phyloP scores from a whole-genome alignment of 805 yeast species.

The Kockiozyma suomiensis region DNA sequence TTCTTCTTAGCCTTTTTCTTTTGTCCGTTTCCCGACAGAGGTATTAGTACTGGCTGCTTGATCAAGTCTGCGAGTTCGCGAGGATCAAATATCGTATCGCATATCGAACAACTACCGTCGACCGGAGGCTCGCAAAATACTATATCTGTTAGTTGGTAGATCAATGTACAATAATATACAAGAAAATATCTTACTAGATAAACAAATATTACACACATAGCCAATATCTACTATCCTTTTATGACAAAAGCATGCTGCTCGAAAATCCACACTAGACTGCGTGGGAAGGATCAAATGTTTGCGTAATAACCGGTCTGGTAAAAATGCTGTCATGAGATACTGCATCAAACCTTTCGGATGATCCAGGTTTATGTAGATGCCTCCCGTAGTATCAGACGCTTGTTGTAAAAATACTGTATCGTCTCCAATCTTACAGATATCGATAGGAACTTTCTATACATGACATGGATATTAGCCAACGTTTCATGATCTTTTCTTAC shows the following conservation, averaged over 20 bases:
- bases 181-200: conserved; percentile 56
- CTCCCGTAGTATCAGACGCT: conserved; percentile 92
- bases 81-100: conserved; percentile 76
- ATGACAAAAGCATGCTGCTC: conserved; percentile 91
- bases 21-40: conserved; percentile 44
- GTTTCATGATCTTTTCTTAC: no score
- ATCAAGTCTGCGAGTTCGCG: conserved; percentile 59
- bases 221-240: conserved; percentile 92
- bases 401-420: conserved; percentile 88
- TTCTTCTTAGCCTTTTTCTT: conserved; percentile 40
- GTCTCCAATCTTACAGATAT: conserved; percentile 72
- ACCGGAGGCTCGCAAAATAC: conserved; percentile 55
- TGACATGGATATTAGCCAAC: no score
- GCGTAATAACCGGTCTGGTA: conserved; percentile 82
- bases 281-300: conserved; percentile 79
- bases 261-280: conserved; percentile 81
- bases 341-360: conserved; percentile 80
- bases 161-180: conserved; percentile 37
- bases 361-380: conserved; percentile 72
- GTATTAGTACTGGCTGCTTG: conserved; percentile 59
- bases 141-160: conserved; percentile 43
- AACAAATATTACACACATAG: conserved; percentile 90
- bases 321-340: conserved; percentile 71
- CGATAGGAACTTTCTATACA: conserved; percentile 72
- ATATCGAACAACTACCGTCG: conserved; percentile 76